Conservation (phyloP, 73 alveolate species). For the Paramecium sonneborni region DNA sequence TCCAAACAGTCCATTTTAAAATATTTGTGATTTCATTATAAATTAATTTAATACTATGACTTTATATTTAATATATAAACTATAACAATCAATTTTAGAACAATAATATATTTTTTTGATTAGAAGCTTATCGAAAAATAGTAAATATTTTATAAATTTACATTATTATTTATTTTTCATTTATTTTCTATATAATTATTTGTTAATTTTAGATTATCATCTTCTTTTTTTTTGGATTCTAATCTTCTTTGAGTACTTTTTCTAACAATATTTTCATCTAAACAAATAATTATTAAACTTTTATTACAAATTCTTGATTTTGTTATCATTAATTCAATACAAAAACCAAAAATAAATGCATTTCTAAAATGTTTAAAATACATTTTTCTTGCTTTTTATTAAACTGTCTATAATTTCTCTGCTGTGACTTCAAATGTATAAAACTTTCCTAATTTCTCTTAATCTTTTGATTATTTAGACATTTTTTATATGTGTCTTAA, state of each 20-base stretch:
- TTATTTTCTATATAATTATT: not conserved
- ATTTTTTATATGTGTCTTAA: no score
- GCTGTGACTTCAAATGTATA: slow-evolving; percentile 38
- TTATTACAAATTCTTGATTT: slow-evolving; percentile 50
- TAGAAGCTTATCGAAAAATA: no score
- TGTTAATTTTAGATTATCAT: not conserved
- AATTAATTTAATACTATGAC: not conserved
- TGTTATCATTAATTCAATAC: slow-evolving; percentile 15
- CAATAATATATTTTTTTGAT: no score
- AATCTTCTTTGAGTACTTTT: slow-evolving; percentile 26
- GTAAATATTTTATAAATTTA: no score
- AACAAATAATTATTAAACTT: not conserved
- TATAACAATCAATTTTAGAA: no score
- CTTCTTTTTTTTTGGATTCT: slow-evolving; percentile 33
- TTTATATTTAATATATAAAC: no score
- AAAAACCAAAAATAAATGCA: slow-evolving; percentile 56
- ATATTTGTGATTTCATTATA: not conserved
- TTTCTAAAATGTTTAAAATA: slow-evolving; percentile 36
- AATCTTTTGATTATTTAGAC: slow-evolving; percentile 49
- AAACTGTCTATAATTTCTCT: slow-evolving; percentile 11
- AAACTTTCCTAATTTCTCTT: slow-evolving; percentile 30
- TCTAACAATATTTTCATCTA: slow-evolving; percentile 45
- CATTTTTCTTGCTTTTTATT: not conserved
- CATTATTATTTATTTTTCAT: no score
- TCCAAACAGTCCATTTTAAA: not conserved